A percentile compares a stretch with the other conserved stretches of the same genome.
phyloP scores from a whole-genome alignment of 371 early-diverging fungal genomes.

The Mucor saturninus region DNA sequence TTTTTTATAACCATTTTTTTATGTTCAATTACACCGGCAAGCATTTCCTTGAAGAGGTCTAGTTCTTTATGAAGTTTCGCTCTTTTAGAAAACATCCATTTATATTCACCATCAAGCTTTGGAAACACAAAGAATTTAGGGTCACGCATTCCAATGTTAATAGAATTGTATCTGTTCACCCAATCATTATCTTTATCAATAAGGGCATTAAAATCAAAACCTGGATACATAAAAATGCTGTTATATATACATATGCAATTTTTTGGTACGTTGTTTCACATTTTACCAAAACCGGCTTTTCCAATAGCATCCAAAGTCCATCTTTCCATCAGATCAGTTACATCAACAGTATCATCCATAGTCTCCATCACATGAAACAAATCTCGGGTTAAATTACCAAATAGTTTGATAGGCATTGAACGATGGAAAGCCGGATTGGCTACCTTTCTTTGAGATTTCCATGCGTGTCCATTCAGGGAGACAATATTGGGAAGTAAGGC shows the following conservation, averaged over 20 bases:
- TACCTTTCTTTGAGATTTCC: constrained; percentile 21
- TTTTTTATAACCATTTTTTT: constrained; percentile 32
- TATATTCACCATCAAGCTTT: constrained; percentile 35
- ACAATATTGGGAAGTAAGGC: no score
- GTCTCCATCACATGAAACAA: constrained; percentile 28
- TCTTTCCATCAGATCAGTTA: constrained; percentile 26
- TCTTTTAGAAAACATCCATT: constrained; percentile 19
- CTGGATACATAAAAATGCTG: constrained; percentile 5
- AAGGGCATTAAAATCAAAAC: constrained; percentile 33
- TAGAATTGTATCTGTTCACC: constrained; percentile 15
- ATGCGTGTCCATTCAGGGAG: no score
- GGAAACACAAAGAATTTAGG: constrained; percentile 50
- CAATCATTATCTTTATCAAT: constrained; percentile 21
- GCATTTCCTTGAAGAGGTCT: constrained; percentile 14
- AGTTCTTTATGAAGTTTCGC: constrained; percentile 23
- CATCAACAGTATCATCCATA: constrained; percentile 14
- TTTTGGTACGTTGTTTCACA: not conserved
- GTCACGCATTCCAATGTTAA: constrained; percentile 9
- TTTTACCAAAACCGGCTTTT: constrained; percentile 34
- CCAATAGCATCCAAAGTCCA: constrained; percentile 44
- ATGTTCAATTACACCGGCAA: constrained; percentile 40
- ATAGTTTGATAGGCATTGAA: constrained; percentile 39
- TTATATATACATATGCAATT: not conserved
- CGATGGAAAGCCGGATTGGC: constrained; percentile 46
- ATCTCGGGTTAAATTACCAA: constrained; percentile 30